Conservation (phyloP, 345 rosid genomes). For the Populus nigra region DNA sequence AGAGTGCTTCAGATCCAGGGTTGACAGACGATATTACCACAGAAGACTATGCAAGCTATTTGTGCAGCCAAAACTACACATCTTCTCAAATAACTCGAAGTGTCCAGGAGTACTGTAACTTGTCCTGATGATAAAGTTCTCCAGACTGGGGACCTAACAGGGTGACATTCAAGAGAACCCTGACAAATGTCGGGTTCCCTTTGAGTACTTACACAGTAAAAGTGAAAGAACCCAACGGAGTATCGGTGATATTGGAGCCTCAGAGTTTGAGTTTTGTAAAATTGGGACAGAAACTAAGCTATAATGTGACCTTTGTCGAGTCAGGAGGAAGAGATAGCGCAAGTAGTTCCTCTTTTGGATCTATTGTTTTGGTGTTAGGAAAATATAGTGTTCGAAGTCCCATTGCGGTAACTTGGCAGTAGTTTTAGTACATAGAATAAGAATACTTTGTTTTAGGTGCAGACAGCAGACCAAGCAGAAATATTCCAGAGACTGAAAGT, state of each 20-base stretch:
- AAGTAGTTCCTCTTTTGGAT: slow-evolving; percentile 46
- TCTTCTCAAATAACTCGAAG: slow-evolving; percentile 28
- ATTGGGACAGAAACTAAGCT: slow-evolving; percentile 50
- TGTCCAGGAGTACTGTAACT: slow-evolving; percentile 24
- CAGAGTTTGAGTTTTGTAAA: slow-evolving; percentile 32
- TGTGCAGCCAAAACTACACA: slow-evolving; percentile 51
- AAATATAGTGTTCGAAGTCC: slow-evolving; percentile 60
- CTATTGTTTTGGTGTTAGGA: slow-evolving; percentile 57
- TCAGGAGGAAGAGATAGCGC: neutral
- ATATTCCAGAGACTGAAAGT: neutral
- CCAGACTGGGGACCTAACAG: slow-evolving; percentile 39
- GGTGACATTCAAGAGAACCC: slow-evolving; percentile 31
- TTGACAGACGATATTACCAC: slow-evolving; percentile 44
- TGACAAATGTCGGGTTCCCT: slow-evolving; percentile 46
- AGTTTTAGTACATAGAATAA: neutral
- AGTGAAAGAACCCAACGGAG: slow-evolving; percentile 43
- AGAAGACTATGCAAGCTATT: slow-evolving; percentile 37
- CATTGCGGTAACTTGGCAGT: slow-evolving; percentile 58
- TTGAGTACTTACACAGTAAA: slow-evolving; percentile 26
- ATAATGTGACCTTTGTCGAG: slow-evolving; percentile 43
- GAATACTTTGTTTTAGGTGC: neutral
- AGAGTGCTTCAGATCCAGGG: slow-evolving; percentile 53
- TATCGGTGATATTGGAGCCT: slow-evolving; percentile 37
- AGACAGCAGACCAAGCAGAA: neutral
- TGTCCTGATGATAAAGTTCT: slow-evolving; percentile 23